A percentile compares a stretch with the other conserved stretches of the same genome.
Conservation (phyloP, 2,329 filamentous ascomycete genomes). For the Xylariaceae sp. region DNA sequence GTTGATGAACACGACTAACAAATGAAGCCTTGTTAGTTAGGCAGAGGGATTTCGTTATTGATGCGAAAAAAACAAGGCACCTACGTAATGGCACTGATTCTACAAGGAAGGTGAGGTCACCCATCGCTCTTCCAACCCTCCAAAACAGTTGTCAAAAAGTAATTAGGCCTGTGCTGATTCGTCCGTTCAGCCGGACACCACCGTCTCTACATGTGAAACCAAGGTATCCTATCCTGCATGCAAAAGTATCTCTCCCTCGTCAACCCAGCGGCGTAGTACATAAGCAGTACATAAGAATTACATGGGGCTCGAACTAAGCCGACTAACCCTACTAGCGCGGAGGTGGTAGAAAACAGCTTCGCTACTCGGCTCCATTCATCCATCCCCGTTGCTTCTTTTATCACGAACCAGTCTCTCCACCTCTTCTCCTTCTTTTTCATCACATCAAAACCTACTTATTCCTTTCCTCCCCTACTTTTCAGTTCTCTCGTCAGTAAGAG, state of each 20-base stretch:
- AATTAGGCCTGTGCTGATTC: conserved; percentile 43
- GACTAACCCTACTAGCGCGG: conserved; percentile 20
- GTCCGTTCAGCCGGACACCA: conserved; percentile 41
- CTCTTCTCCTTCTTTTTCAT: conserved; percentile 38
- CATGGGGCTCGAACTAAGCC: conserved; percentile 20
- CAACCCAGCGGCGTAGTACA: conserved; percentile 3
- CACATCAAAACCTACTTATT: conserved; percentile 5
- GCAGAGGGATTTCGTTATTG: not conserved
- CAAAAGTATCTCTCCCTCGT: conserved; percentile 15
- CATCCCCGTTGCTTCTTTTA: conserved; percentile 40
- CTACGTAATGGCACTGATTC: conserved; percentile 24
- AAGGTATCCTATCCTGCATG: conserved; percentile 2
- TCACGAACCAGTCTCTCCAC: conserved; percentile 47
- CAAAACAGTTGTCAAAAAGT: conserved; percentile 30
- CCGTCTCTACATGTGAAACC: conserved; percentile 12
- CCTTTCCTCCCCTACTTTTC: conserved; percentile 23
- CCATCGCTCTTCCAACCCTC: conserved; percentile 18
- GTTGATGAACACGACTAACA: too few relatives aligned
- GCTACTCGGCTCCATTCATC: conserved; percentile 31
- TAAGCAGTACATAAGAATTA: not conserved
- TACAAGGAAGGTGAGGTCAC: conserved; percentile 39
- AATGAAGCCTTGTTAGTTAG: not conserved
- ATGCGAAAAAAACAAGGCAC: conserved; percentile 1
- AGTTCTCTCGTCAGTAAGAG: conserved; percentile 38
- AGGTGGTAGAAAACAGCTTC: conserved; percentile 27